A percentile compares a stretch with the other conserved stretches of the same genome.
These are phyloP conservation scores for Mortierella sp. DNA, from an alignment of 371 early-diverging fungal genomes.

Conservation along the genomic window DNA sequence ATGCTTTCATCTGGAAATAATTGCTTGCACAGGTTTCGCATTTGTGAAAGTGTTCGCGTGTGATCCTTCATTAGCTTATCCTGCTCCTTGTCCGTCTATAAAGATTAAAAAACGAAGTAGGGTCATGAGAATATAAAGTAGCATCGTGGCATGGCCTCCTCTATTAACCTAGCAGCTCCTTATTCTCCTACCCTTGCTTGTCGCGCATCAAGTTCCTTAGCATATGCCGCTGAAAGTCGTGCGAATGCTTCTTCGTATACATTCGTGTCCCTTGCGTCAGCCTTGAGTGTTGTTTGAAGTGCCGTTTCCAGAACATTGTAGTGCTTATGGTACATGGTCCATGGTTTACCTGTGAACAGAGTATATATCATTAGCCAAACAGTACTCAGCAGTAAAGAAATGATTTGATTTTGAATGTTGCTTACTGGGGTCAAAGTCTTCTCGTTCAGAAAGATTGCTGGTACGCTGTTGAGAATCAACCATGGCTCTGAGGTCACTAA, in stretches of 20 bases:
- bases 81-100: slow-evolving; percentile 37
- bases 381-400: too few relatives aligned
- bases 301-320: slow-evolving; percentile 16
- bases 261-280: slow-evolving; percentile 21
- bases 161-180: too few relatives aligned
- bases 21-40: slow-evolving; percentile 43
- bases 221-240: slow-evolving; percentile 17
- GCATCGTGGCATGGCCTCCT: too few relatives aligned
- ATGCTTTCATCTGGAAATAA: slow-evolving; percentile 45
- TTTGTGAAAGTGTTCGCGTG: slow-evolving; percentile 31
- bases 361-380: not conserved
- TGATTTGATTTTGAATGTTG: too few relatives aligned
- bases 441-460: slow-evolving; percentile 5
- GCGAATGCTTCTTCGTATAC: slow-evolving; percentile 26
- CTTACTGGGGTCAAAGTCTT: slow-evolving; percentile 36
- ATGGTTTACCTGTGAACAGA: slow-evolving; percentile 14
- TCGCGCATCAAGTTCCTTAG: slow-evolving; percentile 24
- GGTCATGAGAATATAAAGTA: not conserved
- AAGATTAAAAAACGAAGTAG: not conserved
- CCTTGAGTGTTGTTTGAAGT: slow-evolving; percentile 9
- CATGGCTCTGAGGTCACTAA: slow-evolving; percentile 11
- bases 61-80: slow-evolving; percentile 22
- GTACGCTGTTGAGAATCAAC: not conserved
- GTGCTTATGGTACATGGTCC: slow-evolving; percentile 33
- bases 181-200: slow-evolving; percentile 28